These are phyloP conservation scores for Clonostachys rhizophaga DNA, from an alignment of 2,329 filamentous ascomycete genomes.

Conservation along the genomic window DNA sequence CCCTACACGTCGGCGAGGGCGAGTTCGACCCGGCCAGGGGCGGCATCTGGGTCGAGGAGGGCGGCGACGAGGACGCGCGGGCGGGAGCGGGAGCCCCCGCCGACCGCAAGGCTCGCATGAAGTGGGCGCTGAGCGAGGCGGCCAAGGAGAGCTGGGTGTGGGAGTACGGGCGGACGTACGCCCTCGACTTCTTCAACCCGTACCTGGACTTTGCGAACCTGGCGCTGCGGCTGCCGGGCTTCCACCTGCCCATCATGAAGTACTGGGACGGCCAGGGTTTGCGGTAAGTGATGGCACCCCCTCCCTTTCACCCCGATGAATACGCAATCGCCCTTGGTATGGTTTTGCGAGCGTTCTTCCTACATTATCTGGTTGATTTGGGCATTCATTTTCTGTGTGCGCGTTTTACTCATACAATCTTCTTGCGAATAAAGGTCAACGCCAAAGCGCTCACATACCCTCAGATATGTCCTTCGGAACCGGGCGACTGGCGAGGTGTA, in stretches of 20 bases:
- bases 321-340: conserved; percentile 1
- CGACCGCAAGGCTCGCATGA: conserved; percentile 48
- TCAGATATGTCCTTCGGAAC: conserved; percentile 92
- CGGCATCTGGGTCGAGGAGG: conserved; percentile 59
- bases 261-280: conserved; percentile 79
- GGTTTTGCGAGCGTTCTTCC: neutral
- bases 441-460: conserved; percentile 67
- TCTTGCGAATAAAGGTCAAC: conserved; percentile 13
- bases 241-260: conserved; percentile 66
- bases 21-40: conserved; percentile 40
- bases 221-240: conserved; percentile 66
- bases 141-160: conserved; percentile 51
- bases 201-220: conserved; percentile 83
- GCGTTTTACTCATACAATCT: conserved; percentile 2
- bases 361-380: neutral
- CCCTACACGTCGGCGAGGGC: conserved; percentile 59
- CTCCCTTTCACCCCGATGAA: neutral
- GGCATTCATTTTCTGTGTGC: conserved; percentile 8
- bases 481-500: conserved; percentile 68
- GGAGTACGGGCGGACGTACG: conserved; percentile 46
- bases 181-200: conserved; percentile 77
- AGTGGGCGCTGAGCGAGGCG: conserved; percentile 47
- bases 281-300: conserved; percentile 46
- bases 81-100: conserved; percentile 43
- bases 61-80: conserved; percentile 48